A percentile compares a stretch with the other conserved stretches of the same genome.
Conservation (phyloP, 441 rosid genomes). For the Viola pubescens region DNA sequence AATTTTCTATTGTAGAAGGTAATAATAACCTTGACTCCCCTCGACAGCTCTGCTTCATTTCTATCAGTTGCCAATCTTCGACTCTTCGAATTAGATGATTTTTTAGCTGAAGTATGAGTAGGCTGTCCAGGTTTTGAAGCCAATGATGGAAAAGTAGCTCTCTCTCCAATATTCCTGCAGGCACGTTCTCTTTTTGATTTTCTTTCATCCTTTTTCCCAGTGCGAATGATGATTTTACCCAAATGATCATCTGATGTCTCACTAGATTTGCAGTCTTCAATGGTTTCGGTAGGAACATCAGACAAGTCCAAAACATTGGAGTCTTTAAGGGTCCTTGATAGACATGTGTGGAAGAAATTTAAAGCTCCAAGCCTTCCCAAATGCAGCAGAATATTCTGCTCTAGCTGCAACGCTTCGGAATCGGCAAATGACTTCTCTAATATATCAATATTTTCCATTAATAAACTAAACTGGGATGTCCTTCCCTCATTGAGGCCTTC, state of each 20-base stretch:
- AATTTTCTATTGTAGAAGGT: constrained; percentile 11
- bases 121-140: constrained; percentile 19
- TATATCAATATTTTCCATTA: constrained; percentile 56
- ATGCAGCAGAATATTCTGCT: constrained; percentile 55
- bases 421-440: constrained; percentile 55
- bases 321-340: constrained; percentile 32
- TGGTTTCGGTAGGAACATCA: constrained; percentile 18
- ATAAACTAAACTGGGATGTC: constrained; percentile 37
- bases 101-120: constrained; percentile 23
- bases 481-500: constrained; percentile 19
- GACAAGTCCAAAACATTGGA: constrained; percentile 29
- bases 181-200: constrained; percentile 35
- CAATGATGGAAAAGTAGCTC: constrained; percentile 12
- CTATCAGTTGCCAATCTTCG: constrained; percentile 47
- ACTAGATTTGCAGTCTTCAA: constrained; percentile 18
- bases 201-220: constrained; percentile 38
- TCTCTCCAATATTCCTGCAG: constrained; percentile 5
- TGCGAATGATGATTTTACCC: constrained; percentile 24
- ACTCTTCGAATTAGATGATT: constrained; percentile 32
- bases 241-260: constrained; percentile 14
- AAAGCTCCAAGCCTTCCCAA: constrained; percentile 63
- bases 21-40: constrained; percentile 60
- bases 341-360: constrained; percentile 37
- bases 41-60: constrained; percentile 68
- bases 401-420: constrained; percentile 38